Evolutionary conservation across 257 asterid genomes (phyloP).

Genomic region (Osmanthus fragrans): DNA sequence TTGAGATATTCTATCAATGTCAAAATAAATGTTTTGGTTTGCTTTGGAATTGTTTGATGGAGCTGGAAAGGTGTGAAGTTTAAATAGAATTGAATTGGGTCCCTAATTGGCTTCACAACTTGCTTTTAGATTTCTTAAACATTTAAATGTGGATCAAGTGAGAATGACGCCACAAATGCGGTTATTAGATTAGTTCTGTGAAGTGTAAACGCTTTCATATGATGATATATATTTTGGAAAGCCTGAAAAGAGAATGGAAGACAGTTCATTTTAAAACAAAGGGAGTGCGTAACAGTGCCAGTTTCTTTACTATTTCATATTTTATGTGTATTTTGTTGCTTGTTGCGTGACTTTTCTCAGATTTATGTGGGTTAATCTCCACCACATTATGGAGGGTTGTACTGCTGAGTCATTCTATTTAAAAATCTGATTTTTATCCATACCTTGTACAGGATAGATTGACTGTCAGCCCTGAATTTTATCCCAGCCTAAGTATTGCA

Average conservation of each 20-base stretch:
- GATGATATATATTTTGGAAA: background rate
- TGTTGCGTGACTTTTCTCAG: background rate
- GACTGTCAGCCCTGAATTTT: constrained; percentile 74
- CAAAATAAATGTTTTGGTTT: background rate
- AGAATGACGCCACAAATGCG: background rate
- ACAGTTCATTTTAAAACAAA: background rate
- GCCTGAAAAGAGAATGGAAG: background rate
- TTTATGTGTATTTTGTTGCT: background rate
- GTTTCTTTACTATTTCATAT: background rate
- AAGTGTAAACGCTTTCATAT: background rate
- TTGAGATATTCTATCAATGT: background rate
- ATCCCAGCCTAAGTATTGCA: constrained; percentile 76
- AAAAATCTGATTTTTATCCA: background rate
- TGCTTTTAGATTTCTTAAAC: background rate
- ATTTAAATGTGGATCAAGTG: background rate
- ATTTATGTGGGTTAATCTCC: background rate
- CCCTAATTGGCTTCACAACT: background rate
- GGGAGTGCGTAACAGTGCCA: background rate
- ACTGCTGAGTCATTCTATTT: background rate
- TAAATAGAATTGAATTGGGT: background rate
- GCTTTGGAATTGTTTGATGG: background rate
- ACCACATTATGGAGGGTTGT: background rate
- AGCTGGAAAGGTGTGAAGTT: background rate
- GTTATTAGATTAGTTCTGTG: background rate
- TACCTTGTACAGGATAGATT: constrained; percentile 72